These are phyloP conservation scores for Ganoderma boninense DNA, from an alignment of 1,284 basidiomycete genomes.

Conservation along the genomic window DNA sequence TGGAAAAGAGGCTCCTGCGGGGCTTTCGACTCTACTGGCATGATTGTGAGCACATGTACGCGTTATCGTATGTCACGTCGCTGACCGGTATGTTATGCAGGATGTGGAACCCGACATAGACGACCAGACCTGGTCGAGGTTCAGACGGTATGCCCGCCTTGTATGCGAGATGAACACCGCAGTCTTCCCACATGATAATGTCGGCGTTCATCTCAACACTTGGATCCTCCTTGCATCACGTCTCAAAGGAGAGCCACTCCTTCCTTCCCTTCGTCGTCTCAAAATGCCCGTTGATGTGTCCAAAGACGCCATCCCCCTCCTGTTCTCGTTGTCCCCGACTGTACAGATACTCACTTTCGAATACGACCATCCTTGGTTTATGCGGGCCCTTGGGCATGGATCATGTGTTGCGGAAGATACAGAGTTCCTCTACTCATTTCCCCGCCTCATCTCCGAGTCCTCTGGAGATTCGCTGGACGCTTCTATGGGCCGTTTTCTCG, in stretches of 20 bases:
- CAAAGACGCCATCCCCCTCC: background rate
- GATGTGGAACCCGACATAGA: background rate
- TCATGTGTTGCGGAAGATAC: background rate
- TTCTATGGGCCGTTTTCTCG: too few relatives aligned
- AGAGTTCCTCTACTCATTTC: background rate
- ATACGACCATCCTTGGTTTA: background rate
- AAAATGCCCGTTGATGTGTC: background rate
- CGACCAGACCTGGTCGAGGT: background rate
- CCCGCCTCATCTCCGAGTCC: background rate
- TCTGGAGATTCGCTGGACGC: background rate
- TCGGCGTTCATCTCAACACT: background rate
- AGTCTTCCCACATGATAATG: background rate
- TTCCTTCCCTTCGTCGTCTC: background rate
- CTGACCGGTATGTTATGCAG: background rate
- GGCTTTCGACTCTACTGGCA: background rate
- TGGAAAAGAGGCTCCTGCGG: background rate
- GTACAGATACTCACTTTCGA: background rate
- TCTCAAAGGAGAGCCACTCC: background rate
- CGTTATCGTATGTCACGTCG: too few relatives aligned
- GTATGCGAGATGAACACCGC: background rate
- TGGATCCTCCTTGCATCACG: background rate
- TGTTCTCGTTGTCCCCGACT: background rate
- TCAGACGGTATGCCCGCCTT: background rate
- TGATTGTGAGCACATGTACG: background rate
- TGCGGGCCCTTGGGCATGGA: background rate